Conservation (phyloP, 176 grass and related monocot genomes). For the Tuctoria greenei region DNA sequence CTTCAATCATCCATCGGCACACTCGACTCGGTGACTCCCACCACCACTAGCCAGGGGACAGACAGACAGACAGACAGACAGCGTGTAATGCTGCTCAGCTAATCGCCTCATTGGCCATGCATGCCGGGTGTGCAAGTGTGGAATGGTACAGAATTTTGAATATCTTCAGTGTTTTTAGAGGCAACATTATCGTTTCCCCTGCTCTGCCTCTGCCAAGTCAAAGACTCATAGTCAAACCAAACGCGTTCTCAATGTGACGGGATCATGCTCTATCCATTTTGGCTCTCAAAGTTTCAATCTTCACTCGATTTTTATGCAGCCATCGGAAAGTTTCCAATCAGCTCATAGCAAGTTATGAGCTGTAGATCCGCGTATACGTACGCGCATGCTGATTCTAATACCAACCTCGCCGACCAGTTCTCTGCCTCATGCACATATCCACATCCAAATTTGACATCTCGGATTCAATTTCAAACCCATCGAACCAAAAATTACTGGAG, state of each 20-base stretch:
- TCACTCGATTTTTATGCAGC: neutral
- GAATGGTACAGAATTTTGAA: neutral
- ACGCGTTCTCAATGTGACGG: no score
- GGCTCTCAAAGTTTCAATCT: neutral
- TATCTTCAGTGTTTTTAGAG: neutral
- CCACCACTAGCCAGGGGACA: conserved; percentile 7
- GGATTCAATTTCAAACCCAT: neutral
- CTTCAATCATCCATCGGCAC: neutral
- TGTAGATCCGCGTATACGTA: neutral
- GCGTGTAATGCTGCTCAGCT: conserved; percentile 3
- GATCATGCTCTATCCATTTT: neutral
- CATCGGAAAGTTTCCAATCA: neutral
- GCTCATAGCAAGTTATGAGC: neutral
- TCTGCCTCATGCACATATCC: neutral
- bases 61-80: conserved; percentile 1
- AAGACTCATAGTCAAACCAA: no score
- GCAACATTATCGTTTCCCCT: neutral
- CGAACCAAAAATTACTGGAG: neutral
- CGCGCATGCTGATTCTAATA: neutral
- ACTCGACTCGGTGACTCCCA: neutral
- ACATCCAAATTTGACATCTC: conserved; percentile 1
- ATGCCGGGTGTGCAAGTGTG: neutral
- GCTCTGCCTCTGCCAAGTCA: conserved; percentile 1
- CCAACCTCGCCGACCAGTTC: conserved; percentile 6
- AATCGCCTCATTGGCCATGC: neutral